Percentiles rank a stretch among this genome's conserved stretches.
phyloP scores from a whole-genome alignment of 192 early-diverging fungal species.

The Coemansia sp. region DNA sequence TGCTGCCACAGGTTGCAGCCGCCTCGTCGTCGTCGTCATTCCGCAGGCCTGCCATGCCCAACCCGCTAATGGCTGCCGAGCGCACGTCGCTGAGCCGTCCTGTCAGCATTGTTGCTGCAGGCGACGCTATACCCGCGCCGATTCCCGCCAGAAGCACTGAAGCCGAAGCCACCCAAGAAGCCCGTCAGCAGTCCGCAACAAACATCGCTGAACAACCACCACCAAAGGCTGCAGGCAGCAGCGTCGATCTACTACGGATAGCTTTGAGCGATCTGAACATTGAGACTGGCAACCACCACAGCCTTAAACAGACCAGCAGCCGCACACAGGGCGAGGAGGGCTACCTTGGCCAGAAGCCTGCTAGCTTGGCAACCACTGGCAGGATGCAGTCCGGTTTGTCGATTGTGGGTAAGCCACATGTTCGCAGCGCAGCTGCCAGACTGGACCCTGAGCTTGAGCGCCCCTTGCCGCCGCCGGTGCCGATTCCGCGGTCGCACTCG shows the following conservation, averaged over 20 bases:
- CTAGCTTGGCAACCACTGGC: not conserved
- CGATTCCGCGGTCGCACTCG: conserved; percentile 11
- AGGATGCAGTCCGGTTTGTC: not conserved
- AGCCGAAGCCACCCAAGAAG: no score
- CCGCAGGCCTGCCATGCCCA: conserved; percentile 30
- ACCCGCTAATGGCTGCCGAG: conserved; percentile 26
- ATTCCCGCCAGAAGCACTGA: not conserved
- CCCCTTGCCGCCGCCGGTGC: conserved; percentile 26
- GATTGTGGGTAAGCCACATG: conserved; percentile 7
- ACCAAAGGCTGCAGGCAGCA: conserved; percentile 10
- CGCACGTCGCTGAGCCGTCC: conserved; percentile 15
- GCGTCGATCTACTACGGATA: conserved; percentile 16
- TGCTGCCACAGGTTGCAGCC: not conserved
- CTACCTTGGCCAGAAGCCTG: not conserved
- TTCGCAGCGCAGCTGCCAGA: conserved; percentile 28
- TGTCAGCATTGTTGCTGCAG: not conserved
- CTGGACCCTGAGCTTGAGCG: conserved; percentile 24
- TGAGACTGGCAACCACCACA: conserved; percentile 5
- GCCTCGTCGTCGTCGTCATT: conserved; percentile 34
- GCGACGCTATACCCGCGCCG: not conserved
- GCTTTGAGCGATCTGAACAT: conserved; percentile 30
- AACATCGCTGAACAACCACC: not conserved
- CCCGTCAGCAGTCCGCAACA: no score
- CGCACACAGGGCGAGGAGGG: not conserved
- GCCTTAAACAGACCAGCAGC: not conserved